A percentile compares a stretch with the other conserved stretches of the same genome.
phyloP scores from a whole-genome alignment of 495 filamentous ascomycete species.

The Penicillium macrosclerotiorum region DNA sequence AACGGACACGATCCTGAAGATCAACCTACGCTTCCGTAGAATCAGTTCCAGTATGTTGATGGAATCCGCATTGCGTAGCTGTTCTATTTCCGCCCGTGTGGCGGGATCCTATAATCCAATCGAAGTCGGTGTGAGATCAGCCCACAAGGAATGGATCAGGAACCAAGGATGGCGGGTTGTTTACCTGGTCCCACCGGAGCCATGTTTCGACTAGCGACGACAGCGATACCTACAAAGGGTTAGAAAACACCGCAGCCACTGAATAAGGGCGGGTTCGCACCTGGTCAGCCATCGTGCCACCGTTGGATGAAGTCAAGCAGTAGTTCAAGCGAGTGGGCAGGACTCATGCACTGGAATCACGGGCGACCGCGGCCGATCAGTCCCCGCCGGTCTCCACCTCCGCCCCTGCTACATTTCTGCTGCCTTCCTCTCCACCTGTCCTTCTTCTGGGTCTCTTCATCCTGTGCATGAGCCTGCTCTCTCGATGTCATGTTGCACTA shows the following conservation, averaged over 20 bases:
- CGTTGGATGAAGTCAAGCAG: neutral
- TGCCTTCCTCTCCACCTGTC: constrained; percentile 8
- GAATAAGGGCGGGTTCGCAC: no score
- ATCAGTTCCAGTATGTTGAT: constrained; percentile 54
- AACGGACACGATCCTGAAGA: neutral
- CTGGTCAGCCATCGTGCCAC: constrained; percentile 23
- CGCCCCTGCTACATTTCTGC: constrained; percentile 16
- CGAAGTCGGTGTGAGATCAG: constrained; percentile 14
- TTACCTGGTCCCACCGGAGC: constrained; percentile 62
- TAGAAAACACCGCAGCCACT: constrained; percentile 5
- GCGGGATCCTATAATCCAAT: constrained; percentile 44
- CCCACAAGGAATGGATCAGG: constrained; percentile 4
- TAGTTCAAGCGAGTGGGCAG: constrained; percentile 7
- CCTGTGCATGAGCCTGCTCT: no score
- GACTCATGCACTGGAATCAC: constrained; percentile 16
- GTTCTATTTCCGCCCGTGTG: constrained; percentile 59
- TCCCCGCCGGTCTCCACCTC: constrained; percentile 22
- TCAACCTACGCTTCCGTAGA: constrained; percentile 49
- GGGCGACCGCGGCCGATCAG: constrained; percentile 16
- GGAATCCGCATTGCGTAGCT: constrained; percentile 48
- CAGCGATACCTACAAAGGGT: constrained; percentile 31
- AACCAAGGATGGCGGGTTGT: neutral
- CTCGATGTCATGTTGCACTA: constrained; percentile 6
- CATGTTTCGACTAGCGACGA: constrained; percentile 49
- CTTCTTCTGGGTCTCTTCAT: neutral